These are phyloP conservation scores for Bruguiera hainesii DNA, from an alignment of 441 rosid species.

Conservation along the genomic window DNA sequence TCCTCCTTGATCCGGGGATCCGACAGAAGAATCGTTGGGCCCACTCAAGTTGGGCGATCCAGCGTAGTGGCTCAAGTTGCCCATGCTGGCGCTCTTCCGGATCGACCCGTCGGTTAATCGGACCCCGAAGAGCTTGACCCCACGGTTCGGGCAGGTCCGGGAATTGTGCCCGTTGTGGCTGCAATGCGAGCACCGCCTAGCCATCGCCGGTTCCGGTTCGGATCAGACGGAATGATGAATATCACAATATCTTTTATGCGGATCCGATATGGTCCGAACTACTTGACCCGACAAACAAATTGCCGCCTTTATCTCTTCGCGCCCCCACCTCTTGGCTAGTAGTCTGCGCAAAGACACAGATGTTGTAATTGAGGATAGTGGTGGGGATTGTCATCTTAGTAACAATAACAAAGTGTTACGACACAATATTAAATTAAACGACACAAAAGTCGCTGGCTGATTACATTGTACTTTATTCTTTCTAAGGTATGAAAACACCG, in stretches of 20 bases:
- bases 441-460: no score
- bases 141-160: conserved; percentile 77
- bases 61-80: conserved; percentile 64
- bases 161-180: conserved; percentile 92
- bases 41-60: conserved; percentile 57
- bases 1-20: conserved; percentile 53
- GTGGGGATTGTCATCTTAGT: no score
- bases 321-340: not conserved
- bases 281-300: conserved; percentile 7
- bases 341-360: no score
- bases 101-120: conserved; percentile 90
- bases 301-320: not conserved
- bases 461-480: no score
- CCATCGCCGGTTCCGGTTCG: conserved; percentile 38
- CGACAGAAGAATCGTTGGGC: conserved; percentile 36
- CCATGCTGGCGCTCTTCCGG: conserved; percentile 95
- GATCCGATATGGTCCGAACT: conserved; percentile 14
- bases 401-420: no score
- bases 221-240: not conserved
- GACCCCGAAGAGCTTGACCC: conserved; percentile 84
- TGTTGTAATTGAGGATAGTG: no score
- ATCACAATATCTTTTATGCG: not conserved
- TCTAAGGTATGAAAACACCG: no score
- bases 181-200: conserved; percentile 96
- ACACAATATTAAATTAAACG: no score